Base-by-base conservation (phyloP, 1,284 basidiomycete species). In the Pholiota adiposa region DNA sequence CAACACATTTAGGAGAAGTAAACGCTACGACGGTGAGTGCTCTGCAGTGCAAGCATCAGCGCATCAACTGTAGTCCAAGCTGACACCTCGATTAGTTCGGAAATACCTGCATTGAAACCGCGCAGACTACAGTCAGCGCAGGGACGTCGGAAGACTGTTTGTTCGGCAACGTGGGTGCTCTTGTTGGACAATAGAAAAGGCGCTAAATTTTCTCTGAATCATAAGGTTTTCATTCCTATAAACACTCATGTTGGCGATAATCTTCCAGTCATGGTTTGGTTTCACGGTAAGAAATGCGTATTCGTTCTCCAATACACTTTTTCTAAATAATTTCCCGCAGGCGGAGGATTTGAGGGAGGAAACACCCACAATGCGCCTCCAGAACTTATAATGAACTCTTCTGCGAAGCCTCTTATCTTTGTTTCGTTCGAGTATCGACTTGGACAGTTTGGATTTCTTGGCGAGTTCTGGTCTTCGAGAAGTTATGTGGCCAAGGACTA, bases 371-470 rank as follows among this genome's bases (percentile, higher is more conserved):
- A 68, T 36, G 67, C 68, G 21, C 61, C 68, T 19, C 70, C 74
- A 9, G 66, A 75, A 43, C 54, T 68, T 25, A 65, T 75, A 41
- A 63, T 75, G 55, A 65, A 67, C 2, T 67, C 68, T 16, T 71
- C 73, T 16, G 56, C 64, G 4, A 62, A 71, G n/a, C 75, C 74
- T n/a, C 60, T 78, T 53, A 71, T 79, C 4, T 77, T 78, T 53
- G 75, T 73, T 1, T 74, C 78, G 0, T 77, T 79, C 52, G 73
- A 76, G 56, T 79, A 79, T 63, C 71, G 78, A 6, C 63, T 79
- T 6, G 78, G 77, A 9, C 74, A 74, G 51, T 76, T 78, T 49
- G 78, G 78, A 0, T 79, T 78, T 56, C 65, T 79, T 2, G 76
- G 77, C 75, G 55, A 60, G 70, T 23, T 2, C 8, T 44, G 16